Evolutionary conservation across 352 stramenopile genomes (phyloP).

Genomic region (Albugo candida): DNA sequence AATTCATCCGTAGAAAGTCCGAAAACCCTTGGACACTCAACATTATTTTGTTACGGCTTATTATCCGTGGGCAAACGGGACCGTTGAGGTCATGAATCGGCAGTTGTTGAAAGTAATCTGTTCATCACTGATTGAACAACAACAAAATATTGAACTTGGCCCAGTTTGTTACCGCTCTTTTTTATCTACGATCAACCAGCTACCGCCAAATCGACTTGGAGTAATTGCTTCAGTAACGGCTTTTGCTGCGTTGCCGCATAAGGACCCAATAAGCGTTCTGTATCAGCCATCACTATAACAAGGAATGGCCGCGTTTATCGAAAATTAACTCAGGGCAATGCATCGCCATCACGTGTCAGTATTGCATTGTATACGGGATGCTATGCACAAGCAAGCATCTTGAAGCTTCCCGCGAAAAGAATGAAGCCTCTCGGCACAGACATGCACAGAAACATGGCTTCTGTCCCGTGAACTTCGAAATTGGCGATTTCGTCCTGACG

Average conservation of each 20-base stretch:
- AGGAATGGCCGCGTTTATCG: neutral
- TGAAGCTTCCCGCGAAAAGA: neutral
- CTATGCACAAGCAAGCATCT: slow-evolving; percentile 4
- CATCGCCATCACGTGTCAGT: neutral
- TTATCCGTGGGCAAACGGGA: too few relatives aligned
- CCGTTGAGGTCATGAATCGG: too few relatives aligned
- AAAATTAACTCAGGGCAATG: slow-evolving; percentile 1
- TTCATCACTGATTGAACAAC: slow-evolving; percentile 1
- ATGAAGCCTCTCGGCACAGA: neutral
- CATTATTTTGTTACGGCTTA: slow-evolving; percentile 4
- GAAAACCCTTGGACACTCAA: slow-evolving; percentile 1
- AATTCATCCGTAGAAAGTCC: slow-evolving; percentile 5
- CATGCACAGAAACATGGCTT: neutral
- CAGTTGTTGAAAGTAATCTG: too few relatives aligned
- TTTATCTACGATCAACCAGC: slow-evolving; percentile 9
- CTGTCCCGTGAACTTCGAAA: slow-evolving; percentile 1
- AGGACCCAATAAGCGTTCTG: neutral
- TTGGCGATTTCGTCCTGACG: slow-evolving; percentile 2
- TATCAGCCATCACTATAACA: neutral
- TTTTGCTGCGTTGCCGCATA: slow-evolving; percentile 11
- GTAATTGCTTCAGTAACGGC: slow-evolving; percentile 10
- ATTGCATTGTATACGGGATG: neutral
- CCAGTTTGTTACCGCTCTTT: slow-evolving; percentile 1
- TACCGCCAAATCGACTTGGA: too few relatives aligned
- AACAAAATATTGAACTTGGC: neutral